These are phyloP conservation scores for Penicillium sp. DNA, from an alignment of 2,329 filamentous ascomycete genomes.

Conservation along the genomic window DNA sequence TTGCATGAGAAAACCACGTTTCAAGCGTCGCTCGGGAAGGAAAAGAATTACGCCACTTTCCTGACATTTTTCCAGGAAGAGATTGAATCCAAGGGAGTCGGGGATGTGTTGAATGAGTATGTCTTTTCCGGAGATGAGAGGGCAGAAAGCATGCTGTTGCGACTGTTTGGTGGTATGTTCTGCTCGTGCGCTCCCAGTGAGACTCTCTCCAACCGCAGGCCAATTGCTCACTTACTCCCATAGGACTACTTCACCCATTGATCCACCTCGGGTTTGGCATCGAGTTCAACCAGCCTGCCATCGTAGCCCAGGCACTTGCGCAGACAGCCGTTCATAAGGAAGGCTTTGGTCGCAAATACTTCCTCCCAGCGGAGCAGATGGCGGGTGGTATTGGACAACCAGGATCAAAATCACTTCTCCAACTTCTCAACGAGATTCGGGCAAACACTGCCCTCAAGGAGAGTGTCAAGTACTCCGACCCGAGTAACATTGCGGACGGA, in stretches of 20 bases:
- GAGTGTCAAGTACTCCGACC: conserved; percentile 54
- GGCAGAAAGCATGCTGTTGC: conserved; percentile 65
- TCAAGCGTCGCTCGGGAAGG: conserved; percentile 60
- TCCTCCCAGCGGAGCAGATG: conserved; percentile 44
- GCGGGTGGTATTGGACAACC: conserved; percentile 32
- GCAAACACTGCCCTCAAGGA: conserved; percentile 55
- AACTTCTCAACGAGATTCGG: conserved; percentile 61
- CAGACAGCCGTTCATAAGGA: conserved; percentile 68
- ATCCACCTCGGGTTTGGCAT: conserved; percentile 84
- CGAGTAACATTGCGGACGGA: conserved; percentile 66
- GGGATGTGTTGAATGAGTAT: conserved; percentile 62
- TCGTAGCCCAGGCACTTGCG: conserved; percentile 76
- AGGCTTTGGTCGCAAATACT: conserved; percentile 52
- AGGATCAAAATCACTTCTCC: conserved; percentile 47
- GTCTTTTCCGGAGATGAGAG: conserved; percentile 64
- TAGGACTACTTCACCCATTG: conserved; percentile 71
- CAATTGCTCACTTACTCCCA: too few relatives aligned
- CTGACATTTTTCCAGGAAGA: conserved; percentile 72
- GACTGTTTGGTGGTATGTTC: conserved; percentile 62
- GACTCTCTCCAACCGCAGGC: too few relatives aligned
- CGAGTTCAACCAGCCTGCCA: conserved; percentile 76
- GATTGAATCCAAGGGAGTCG: conserved; percentile 63
- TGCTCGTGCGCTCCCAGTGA: not conserved
- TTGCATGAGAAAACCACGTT: conserved; percentile 59
- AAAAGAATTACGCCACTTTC: conserved; percentile 67